A percentile compares a stretch with the other conserved stretches of the same genome.
Conservation (phyloP, 179 eudicot species). For the Corrigiola litoralis region DNA sequence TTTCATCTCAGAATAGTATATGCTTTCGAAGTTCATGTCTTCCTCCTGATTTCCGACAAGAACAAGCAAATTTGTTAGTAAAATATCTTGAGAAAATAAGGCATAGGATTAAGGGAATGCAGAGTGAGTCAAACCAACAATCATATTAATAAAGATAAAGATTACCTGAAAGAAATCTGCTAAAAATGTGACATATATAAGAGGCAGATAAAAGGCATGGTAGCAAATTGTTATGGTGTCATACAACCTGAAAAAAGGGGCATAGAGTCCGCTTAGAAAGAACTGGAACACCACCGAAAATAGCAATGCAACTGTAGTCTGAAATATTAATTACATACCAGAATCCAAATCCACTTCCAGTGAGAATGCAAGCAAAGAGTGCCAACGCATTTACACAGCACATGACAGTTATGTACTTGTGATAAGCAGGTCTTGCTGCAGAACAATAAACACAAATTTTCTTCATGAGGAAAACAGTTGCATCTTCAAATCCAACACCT, state of each 20-base stretch:
- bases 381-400: conserved; percentile 50
- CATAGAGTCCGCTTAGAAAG: background rate
- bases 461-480: background rate
- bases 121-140: background rate
- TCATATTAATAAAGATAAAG: background rate
- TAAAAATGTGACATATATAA: conserved; percentile 74
- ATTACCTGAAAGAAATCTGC: conserved; percentile 86
- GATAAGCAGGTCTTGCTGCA: conserved; percentile 92
- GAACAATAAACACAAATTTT: conserved; percentile 7
- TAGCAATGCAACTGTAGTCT: background rate
- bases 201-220: conserved; percentile 89
- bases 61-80: conserved; percentile 3
- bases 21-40: conserved; percentile 66
- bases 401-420: conserved; percentile 83
- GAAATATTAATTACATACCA: conserved; percentile 46
- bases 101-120: background rate
- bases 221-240: conserved; percentile 61
- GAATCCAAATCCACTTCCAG: conserved; percentile 70
- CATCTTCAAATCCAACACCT: conserved; percentile 1
- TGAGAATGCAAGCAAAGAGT: conserved; percentile 66
- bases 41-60: conserved; percentile 53
- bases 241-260: conserved; percentile 61
- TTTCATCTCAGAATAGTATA: conserved; percentile 90
- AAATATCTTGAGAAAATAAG: background rate
- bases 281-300: conserved; percentile 1